Evolutionary conservation across 169 alveolate species (phyloP).

Genomic region (Eimeria acervulina): DNA sequence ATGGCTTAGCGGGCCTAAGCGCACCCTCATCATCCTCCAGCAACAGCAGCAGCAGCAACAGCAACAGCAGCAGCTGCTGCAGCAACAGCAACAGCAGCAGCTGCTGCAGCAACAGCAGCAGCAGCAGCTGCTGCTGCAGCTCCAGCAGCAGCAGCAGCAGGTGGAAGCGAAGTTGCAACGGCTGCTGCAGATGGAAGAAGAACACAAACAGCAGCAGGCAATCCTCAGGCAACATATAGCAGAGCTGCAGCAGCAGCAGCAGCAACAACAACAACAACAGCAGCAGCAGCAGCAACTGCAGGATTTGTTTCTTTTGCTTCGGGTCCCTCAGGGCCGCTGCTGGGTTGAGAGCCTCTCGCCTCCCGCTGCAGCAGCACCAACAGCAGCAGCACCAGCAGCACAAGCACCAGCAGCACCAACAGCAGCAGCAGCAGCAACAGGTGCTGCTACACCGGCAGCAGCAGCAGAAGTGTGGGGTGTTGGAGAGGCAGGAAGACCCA

Average conservation of each 20-base stretch:
- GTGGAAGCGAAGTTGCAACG: background rate
- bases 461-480: background rate
- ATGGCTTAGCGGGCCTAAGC: background rate
- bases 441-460: slow-evolving; percentile 1
- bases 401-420: slow-evolving; percentile 27
- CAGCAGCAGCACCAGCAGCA: background rate
- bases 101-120: slow-evolving; percentile 10
- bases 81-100: background rate
- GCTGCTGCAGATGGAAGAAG: background rate
- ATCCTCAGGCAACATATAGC: slow-evolving; percentile 3
- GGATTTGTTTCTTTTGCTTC: slow-evolving; percentile 5
- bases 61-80: slow-evolving; percentile 51
- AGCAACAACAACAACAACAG: slow-evolving; percentile 27
- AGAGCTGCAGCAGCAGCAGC: slow-evolving; percentile 45
- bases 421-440: background rate
- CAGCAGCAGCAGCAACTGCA: slow-evolving; percentile 5
- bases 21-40: background rate
- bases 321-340: slow-evolving; percentile 61
- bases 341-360: background rate
- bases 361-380: background rate
- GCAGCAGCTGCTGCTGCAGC: background rate
- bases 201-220: slow-evolving; percentile 36
- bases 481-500: background rate
- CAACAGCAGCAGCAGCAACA: slow-evolving; percentile 45
- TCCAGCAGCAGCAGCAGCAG: slow-evolving; percentile 45